Percentiles rank a stretch among this genome's conserved stretches.
phyloP scores from a whole-genome alignment of 257 asterid genomes.

The Salvia rosmarinus region DNA sequence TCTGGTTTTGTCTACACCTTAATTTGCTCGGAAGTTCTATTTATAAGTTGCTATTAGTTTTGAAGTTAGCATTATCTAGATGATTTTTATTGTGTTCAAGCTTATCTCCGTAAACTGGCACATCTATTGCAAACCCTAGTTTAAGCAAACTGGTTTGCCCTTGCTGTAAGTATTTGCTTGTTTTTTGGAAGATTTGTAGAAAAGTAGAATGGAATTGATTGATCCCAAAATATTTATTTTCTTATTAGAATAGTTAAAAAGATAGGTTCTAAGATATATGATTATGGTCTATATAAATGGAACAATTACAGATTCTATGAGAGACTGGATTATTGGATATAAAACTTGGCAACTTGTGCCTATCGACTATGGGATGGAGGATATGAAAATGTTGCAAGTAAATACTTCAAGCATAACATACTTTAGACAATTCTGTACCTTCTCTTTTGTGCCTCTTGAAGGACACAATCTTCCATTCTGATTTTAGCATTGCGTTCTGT shows the following conservation, averaged over 20 bases:
- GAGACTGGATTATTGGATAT: background rate
- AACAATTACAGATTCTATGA: conserved; percentile 8
- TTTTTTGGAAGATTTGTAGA: conserved; percentile 24
- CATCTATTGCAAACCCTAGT: background rate
- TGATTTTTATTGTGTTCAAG: conserved; percentile 10
- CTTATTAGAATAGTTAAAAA: conserved; percentile 14
- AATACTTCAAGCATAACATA: background rate
- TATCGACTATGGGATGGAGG: conserved; percentile 23
- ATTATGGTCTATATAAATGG: background rate
- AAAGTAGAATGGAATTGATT: no score
- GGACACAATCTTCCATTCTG: conserved; percentile 5
- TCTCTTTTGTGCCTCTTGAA: background rate
- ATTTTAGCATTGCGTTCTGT: conserved; percentile 1
- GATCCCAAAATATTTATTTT: conserved; percentile 1
- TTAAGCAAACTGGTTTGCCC: conserved; percentile 11
- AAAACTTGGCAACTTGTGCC: conserved; percentile 12
- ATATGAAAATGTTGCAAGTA: conserved; percentile 3
- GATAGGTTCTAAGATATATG: conserved; percentile 10
- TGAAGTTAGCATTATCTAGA: conserved; percentile 12
- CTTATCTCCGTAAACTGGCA: background rate
- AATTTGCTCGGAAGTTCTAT: conserved; percentile 6
- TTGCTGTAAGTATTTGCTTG: background rate
- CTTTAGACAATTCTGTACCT: conserved; percentile 11
- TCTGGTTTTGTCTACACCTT: conserved; percentile 24
- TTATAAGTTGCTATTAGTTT: background rate